A percentile compares a stretch with the other conserved stretches of the same genome.
Conservation (phyloP, 805 yeast genomes). For the Isabelozyma heimii region DNA sequence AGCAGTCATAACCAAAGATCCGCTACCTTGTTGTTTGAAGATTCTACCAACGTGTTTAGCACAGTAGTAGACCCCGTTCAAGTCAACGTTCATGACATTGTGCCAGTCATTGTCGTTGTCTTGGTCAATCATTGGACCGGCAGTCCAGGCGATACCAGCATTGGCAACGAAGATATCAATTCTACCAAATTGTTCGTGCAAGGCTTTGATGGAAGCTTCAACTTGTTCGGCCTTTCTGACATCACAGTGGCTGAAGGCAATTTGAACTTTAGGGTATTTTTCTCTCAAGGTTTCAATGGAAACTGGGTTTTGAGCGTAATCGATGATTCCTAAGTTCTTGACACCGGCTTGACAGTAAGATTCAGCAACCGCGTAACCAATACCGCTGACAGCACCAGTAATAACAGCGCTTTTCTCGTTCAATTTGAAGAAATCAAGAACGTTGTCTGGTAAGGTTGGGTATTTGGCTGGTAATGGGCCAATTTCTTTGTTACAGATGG, state of each 20-base stretch:
- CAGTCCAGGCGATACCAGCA: conserved; percentile 49
- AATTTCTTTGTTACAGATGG: conserved; percentile 31
- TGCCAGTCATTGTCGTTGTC: conserved; percentile 62
- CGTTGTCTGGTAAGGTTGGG: conserved; percentile 24
- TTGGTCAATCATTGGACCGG: conserved; percentile 38
- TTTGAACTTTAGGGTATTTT: conserved; percentile 29
- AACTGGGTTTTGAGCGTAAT: conserved; percentile 30
- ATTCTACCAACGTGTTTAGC: conserved; percentile 71
- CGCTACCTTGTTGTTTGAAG: conserved; percentile 70
- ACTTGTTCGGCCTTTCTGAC: conserved; percentile 40
- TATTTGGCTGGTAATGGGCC: conserved; percentile 38
- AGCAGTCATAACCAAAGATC: conserved; percentile 81
- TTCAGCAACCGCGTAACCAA: conserved; percentile 34
- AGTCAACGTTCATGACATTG: conserved; percentile 68
- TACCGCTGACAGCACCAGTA: conserved; percentile 65
- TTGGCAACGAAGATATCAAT: conserved; percentile 46
- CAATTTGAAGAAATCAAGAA: conserved; percentile 28
- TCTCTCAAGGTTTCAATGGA: conserved; percentile 22
- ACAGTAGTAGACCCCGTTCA: conserved; percentile 78
- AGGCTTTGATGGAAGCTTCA: conserved; percentile 25
- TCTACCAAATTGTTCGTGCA: conserved; percentile 30
- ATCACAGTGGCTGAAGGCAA: conserved; percentile 34
- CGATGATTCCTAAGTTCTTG: conserved; percentile 37
- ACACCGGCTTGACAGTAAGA: conserved; percentile 38
- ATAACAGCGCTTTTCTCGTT: conserved; percentile 31